Evolutionary conservation across 176 grass and related monocot genomes (phyloP), one percentile per base, ranked within the genome.

Genomic region (maize (Zea mays)): DNA sequence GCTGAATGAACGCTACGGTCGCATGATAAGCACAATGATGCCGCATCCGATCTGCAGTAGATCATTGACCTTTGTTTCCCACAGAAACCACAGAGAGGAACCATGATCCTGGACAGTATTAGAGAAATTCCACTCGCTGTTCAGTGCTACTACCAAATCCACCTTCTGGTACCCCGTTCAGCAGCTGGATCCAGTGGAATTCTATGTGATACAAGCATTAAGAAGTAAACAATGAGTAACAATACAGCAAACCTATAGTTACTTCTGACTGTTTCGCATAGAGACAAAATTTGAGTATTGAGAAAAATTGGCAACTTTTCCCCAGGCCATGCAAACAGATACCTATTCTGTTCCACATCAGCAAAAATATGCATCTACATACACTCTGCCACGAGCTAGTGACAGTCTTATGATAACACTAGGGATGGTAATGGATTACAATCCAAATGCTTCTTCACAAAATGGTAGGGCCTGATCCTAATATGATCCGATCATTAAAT

Each of bases 1-100:
- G 92, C 92, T 69, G 92, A 99, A 76, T 99, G 92, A 55, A 99
- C 85, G 78, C 79, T 93, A 16, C 68, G 92, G 75, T 99, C 96
- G 56, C 96, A 99, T 17, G 83, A 27, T 27, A 1, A 27, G 27
- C 27, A 27, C 27, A 27, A 27, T 27, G 27, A 27, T 27, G 27
- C 27, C 27, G 27, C 27, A 27, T 27, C 27, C 27, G 27, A 27
- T 27, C 27, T 27, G 27, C 27, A 27, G 1, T 27, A 27, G 27
- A 27, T 27, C 27, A 27, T 27, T 27, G 1, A 27, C 27, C 27
- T 27, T 27, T 27, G 27, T 27, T 27, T 27, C 27, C 27, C 27
- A 27, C 27, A 27, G 27, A 27, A 27, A 27, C 27, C 27, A 27
- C 27, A 27, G 27, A 27, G 27, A 27, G 27, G 27, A 27, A 27